Percentiles rank a stretch among this genome's conserved stretches.
phyloP scores from a whole-genome alignment of 441 rosid species.

The Jatropha multifida region DNA sequence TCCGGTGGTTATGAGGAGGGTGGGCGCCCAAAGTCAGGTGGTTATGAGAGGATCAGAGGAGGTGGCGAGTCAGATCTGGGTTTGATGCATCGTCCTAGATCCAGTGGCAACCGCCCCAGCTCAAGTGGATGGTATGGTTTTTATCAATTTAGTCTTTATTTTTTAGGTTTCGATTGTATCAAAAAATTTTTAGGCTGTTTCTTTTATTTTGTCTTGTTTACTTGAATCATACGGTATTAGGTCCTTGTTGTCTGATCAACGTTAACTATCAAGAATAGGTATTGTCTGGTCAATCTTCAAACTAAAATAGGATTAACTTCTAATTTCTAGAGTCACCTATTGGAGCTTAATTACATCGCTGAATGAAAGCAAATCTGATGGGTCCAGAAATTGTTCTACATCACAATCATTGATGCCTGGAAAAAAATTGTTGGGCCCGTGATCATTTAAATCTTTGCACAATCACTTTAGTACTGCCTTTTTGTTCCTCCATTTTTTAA shows the following conservation, averaged over 20 bases:
- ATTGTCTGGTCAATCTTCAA: neutral
- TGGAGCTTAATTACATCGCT: neutral
- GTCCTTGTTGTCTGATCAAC: neutral
- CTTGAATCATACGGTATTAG: neutral
- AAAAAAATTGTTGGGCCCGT: neutral
- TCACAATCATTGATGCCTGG: neutral
- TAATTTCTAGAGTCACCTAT: neutral
- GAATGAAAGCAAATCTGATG: neutral
- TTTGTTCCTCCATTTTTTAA: neutral
- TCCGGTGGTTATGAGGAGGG: conserved; percentile 41
- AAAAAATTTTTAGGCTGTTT: neutral
- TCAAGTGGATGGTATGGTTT: conserved; percentile 64
- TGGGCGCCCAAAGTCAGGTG: conserved; percentile 72
- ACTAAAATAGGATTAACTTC: neutral
- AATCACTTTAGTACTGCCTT: neutral
- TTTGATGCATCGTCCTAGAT: conserved; percentile 45
- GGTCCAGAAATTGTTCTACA: neutral
- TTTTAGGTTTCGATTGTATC: neutral
- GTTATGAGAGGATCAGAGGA: conserved; percentile 45
- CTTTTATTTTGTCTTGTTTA: neutral
- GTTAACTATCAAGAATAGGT: no score
- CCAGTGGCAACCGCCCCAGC: conserved; percentile 57
- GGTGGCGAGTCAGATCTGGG: conserved; percentile 42
- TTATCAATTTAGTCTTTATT: conserved; percentile 1
- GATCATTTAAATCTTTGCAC: neutral